Percentiles rank a stretch among this genome's conserved stretches.
Conservation (phyloP, 2,329 filamentous ascomycete genomes). For the Aspergillus niger region DNA sequence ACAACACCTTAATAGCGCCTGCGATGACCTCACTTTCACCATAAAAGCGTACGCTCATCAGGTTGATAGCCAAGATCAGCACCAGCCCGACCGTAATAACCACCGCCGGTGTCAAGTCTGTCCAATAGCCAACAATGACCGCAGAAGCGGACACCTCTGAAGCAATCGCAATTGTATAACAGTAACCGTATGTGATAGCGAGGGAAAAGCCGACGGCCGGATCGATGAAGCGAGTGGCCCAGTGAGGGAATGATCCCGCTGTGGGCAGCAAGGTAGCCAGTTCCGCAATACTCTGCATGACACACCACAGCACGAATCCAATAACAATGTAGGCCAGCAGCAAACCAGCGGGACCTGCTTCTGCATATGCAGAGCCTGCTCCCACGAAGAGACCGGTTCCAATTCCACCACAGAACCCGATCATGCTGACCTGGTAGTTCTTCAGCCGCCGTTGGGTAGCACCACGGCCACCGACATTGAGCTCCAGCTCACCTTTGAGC, state of each 20-base stretch:
- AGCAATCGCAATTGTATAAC: conserved; percentile 78
- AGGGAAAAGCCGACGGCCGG: conserved; percentile 91
- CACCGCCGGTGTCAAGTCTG: conserved; percentile 64
- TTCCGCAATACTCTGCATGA: conserved; percentile 86
- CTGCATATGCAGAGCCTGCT: conserved; percentile 68
- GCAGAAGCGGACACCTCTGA: conserved; percentile 78
- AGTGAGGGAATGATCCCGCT: conserved; percentile 85
- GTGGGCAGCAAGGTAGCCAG: conserved; percentile 88
- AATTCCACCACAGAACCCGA: conserved; percentile 41
- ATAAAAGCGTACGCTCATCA: conserved; percentile 36
- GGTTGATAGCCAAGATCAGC: conserved; percentile 34
- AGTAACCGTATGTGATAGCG: conserved; percentile 74
- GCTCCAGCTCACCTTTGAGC: conserved; percentile 30
- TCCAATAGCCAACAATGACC: conserved; percentile 82
- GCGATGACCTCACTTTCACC: conserved; percentile 36
- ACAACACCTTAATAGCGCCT: conserved; percentile 36
- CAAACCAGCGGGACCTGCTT: conserved; percentile 73
- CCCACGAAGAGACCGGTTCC: conserved; percentile 83
- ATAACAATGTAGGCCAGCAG: conserved; percentile 63
- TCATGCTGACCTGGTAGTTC: conserved; percentile 38
- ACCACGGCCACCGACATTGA: conserved; percentile 38
- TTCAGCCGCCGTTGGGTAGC: conserved; percentile 37
- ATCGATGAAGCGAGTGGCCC: conserved; percentile 86
- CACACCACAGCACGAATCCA: conserved; percentile 83
- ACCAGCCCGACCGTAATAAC: conserved; percentile 60